Conservation (phyloP, 495 filamentous ascomycete species). For the Penicillium dipodomyicola region DNA sequence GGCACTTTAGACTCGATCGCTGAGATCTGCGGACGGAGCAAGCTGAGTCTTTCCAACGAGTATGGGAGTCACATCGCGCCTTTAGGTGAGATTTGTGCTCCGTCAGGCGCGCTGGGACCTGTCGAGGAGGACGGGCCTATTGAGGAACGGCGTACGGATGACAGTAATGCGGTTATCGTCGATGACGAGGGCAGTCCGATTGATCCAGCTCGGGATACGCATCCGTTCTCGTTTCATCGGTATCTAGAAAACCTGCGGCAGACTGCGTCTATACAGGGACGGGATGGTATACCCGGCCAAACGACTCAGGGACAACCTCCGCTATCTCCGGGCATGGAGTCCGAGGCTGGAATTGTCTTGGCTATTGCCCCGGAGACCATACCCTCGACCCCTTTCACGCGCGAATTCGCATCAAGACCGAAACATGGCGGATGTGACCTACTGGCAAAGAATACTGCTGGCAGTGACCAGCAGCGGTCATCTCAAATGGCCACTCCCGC, state of each 20-base stretch:
- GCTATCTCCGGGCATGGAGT: slow-evolving; percentile 10
- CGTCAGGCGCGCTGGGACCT: slow-evolving; percentile 35
- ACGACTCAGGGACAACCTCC: slow-evolving; percentile 13
- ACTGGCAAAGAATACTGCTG: slow-evolving; percentile 21
- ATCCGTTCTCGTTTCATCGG: slow-evolving; percentile 34
- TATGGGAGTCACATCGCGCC: slow-evolving; percentile 64
- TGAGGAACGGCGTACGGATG: slow-evolving; percentile 33
- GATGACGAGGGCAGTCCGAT: slow-evolving; percentile 35
- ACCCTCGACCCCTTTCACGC: slow-evolving; percentile 16
- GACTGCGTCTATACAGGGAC: slow-evolving; percentile 22
- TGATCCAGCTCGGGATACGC: slow-evolving; percentile 28
- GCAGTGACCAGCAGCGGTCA: slow-evolving; percentile 8
- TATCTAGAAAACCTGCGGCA: slow-evolving; percentile 34
- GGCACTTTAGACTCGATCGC: slow-evolving; percentile 60
- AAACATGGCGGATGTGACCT: slow-evolving; percentile 33
- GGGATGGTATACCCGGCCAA: slow-evolving; percentile 2
- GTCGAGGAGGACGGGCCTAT: slow-evolving; percentile 44
- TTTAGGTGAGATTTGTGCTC: slow-evolving; percentile 53
- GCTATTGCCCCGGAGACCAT: slow-evolving; percentile 5
- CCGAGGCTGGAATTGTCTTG: background rate
- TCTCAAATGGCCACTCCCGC: slow-evolving; percentile 36
- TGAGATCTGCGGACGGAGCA: slow-evolving; percentile 61
- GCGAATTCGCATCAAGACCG: slow-evolving; percentile 36
- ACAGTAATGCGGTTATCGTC: slow-evolving; percentile 30
- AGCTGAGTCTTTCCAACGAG: slow-evolving; percentile 60